phyloP scores from a whole-genome alignment of 345 rosid species.

The Eucalyptus melliodora region DNA sequence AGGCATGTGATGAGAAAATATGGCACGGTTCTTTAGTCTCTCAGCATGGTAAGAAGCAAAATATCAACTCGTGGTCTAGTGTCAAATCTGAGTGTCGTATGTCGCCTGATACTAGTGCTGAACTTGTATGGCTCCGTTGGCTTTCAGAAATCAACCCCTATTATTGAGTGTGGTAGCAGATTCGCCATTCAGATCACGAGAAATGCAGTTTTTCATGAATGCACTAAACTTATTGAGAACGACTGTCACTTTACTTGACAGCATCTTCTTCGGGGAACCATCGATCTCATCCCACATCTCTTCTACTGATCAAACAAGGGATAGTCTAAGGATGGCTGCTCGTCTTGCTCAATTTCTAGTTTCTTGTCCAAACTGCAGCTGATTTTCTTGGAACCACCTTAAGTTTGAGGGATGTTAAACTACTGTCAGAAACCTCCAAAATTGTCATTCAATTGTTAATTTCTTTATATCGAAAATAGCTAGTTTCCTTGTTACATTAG shows the following conservation, averaged over 20 bases:
- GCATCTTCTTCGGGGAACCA: background rate
- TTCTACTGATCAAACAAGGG: background rate
- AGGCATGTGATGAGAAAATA: background rate
- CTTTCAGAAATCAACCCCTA: background rate
- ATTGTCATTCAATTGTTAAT: background rate
- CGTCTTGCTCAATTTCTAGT: background rate
- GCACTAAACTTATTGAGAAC: background rate
- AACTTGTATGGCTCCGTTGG: background rate
- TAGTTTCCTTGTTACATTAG: background rate
- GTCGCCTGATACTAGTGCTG: background rate
- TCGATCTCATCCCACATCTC: background rate
- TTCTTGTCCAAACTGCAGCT: background rate
- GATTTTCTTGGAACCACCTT: background rate
- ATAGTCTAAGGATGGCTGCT: background rate
- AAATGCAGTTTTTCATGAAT: background rate
- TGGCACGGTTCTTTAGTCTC: background rate
- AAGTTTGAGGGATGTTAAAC: background rate
- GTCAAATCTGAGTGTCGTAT: background rate
- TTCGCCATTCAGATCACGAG: background rate
- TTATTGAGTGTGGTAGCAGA: background rate
- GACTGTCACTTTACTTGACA: background rate
- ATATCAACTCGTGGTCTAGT: background rate
- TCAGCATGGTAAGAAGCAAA: background rate
- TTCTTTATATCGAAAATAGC: background rate
- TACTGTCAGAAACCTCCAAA: background rate